Conservation (phyloP, 1,284 basidiomycete genomes). For the Microstroma glucosiphilum region DNA sequence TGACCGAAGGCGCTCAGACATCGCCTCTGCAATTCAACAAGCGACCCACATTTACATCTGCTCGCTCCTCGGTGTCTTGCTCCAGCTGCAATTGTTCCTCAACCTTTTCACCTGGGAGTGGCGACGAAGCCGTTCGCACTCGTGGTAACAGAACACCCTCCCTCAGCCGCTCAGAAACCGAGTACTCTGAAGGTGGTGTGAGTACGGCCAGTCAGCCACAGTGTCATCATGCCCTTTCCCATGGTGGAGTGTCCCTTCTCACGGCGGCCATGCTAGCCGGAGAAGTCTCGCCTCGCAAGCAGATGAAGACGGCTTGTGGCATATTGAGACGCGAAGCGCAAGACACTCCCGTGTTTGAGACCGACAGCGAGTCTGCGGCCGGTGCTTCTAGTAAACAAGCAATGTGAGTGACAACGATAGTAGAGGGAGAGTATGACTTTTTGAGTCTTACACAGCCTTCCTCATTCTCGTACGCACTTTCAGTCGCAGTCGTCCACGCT, state of each 20-base stretch:
- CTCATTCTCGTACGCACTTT: neutral
- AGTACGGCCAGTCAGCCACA: neutral
- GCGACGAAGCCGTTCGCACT: neutral
- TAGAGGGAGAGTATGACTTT: neutral
- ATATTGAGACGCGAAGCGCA: neutral
- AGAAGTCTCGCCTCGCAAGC: neutral
- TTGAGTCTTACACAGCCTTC: neutral
- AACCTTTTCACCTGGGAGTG: neutral
- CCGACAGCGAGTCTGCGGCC: neutral
- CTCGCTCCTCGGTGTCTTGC: neutral
- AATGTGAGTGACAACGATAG: neutral
- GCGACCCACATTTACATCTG: neutral
- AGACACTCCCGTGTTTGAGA: neutral
- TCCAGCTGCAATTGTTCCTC: neutral
- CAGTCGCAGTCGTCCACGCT: neutral
- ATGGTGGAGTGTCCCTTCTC: neutral
- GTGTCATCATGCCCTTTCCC: neutral
- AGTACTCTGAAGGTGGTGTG: neutral
- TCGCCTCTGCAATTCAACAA: neutral
- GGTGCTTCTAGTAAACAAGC: neutral
- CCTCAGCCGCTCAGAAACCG: neutral
- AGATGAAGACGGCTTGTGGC: neutral
- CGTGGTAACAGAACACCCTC: neutral
- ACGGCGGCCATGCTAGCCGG: neutral
- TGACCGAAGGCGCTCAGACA: too few species aligned